Evolutionary conservation across 108 stramenopile genomes (phyloP).

Genomic region (Cyclotella choctawhatcheeana): DNA sequence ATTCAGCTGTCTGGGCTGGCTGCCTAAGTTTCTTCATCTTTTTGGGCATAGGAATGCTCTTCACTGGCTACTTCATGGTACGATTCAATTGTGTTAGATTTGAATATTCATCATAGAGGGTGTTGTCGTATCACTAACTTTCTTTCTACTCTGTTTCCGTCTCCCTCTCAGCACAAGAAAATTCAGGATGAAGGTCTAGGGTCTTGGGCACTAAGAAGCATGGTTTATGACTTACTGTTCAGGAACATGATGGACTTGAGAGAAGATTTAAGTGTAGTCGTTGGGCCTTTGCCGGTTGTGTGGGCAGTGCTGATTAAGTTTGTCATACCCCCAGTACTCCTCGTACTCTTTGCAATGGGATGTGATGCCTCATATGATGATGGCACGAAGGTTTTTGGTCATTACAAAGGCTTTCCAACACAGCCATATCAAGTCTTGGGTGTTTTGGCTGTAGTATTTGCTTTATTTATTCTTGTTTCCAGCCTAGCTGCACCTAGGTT

Average conservation of each 20-base stretch:
- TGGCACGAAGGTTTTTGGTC: slow-evolving; percentile 41
- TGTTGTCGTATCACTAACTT: no score
- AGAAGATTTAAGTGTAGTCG: slow-evolving; percentile 43
- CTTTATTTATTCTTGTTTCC: slow-evolving; percentile 37
- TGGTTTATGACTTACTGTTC: slow-evolving; percentile 51
- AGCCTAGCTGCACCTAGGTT: slow-evolving; percentile 47
- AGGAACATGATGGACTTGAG: slow-evolving; percentile 52
- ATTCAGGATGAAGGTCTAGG: slow-evolving; percentile 23
- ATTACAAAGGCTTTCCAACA: slow-evolving; percentile 34
- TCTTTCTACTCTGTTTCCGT: no score
- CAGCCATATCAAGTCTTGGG: slow-evolving; percentile 64
- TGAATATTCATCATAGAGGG: no score
- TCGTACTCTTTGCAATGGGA: slow-evolving; percentile 56
- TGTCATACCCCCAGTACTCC: slow-evolving; percentile 59
- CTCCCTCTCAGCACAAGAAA: no score
- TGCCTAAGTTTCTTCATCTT: slow-evolving; percentile 50
- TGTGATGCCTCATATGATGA: slow-evolving; percentile 27
- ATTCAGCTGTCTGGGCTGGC: slow-evolving; percentile 46
- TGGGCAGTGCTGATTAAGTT: slow-evolving; percentile 66
- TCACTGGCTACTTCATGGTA: slow-evolving; percentile 43
- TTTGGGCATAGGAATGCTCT: slow-evolving; percentile 34
- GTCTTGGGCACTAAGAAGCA: slow-evolving; percentile 45
- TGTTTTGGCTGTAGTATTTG: slow-evolving; percentile 50
- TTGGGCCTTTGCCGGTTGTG: slow-evolving; percentile 53
- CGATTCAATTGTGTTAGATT: no score